A percentile compares a stretch with the other conserved stretches of the same genome.
These are phyloP conservation scores for Pelargonium nanum DNA, from an alignment of 345 rosid genomes.

Conservation along the genomic window DNA sequence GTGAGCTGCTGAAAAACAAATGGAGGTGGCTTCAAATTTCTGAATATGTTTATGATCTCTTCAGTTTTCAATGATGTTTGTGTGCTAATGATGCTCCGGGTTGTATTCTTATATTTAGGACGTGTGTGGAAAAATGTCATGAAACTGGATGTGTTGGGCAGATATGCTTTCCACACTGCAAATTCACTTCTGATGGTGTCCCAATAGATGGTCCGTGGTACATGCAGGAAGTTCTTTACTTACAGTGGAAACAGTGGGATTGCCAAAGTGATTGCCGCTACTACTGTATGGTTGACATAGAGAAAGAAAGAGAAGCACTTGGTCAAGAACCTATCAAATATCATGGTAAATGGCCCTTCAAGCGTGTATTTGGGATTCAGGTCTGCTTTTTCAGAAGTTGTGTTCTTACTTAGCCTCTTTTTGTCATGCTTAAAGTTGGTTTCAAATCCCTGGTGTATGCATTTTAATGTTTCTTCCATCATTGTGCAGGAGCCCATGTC, in stretches of 20 bases:
- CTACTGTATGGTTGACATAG: constrained; percentile 75
- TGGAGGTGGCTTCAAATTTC: too few species aligned
- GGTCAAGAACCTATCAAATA: constrained; percentile 69
- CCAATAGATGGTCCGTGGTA: constrained; percentile 78
- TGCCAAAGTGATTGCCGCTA: constrained; percentile 59
- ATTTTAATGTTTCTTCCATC: constrained; percentile 2
- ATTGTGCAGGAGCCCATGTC: constrained; percentile 68
- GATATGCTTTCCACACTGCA: constrained; percentile 76
- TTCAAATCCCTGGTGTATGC: background rate
- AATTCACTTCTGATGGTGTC: constrained; percentile 79
- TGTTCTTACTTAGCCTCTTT: background rate
- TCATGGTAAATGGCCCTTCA: constrained; percentile 84
- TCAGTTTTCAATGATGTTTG: too few species aligned
- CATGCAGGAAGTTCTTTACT: constrained; percentile 57
- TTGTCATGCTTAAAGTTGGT: constrained; percentile 1
- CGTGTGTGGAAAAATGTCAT: constrained; percentile 63
- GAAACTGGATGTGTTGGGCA: constrained; percentile 71
- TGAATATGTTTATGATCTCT: too few species aligned
- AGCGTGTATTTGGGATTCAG: constrained; percentile 72
- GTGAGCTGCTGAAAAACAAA: too few species aligned
- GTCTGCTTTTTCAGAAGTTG: constrained; percentile 14
- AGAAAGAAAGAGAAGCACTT: constrained; percentile 55
- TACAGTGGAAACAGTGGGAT: constrained; percentile 35
- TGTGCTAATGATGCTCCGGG: too few species aligned
- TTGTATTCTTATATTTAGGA: constrained; percentile 25